Base-by-base conservation (phyloP, 805 yeast species). In the Kodamaea laetipori region DNA sequence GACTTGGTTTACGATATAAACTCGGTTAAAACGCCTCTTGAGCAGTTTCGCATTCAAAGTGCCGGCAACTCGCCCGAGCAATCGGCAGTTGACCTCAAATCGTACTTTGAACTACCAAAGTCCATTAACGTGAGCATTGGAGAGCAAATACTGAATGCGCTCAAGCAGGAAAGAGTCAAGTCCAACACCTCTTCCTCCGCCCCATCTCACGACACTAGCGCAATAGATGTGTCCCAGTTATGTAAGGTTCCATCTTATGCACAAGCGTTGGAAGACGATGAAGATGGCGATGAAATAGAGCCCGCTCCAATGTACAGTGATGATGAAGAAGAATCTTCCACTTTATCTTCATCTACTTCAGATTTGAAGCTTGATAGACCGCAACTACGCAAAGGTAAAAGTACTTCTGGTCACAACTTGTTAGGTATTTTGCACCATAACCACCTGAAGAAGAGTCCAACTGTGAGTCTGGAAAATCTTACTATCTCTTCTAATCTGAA, bases 221-320 rank as follows among this genome's bases (percentile, higher is more conserved):
- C 30, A 15, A 31, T 49, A 33, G 66, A 67, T 45, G 49, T 64
- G 6, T 18, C 47, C n/a, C 26, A 34, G 24, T 52, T 67, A 12
- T 59, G 57, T 46, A 53, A 54, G 38, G 66, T 70, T 5, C 76
- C 76, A 0, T 59, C 72, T 27, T 71, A 71, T 45, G 60, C 59
- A 4, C 66, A 67, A 43, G 76, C 75, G 1, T 47, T 67, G 7
- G 71, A 67, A 25, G 69, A 64, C 10, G 70, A 69, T 37, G 69
- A 61, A 9, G 67, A 60, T 15, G 54, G 49, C 7, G 43, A 30
- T 5, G 19, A 28, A 9, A 39, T 32, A 6, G 48, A 36, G 17
- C 49, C 48, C 10, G 61, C 64, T 6, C 64, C 64, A 6, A 32
- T 24, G 21, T 59, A 59, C 41, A 45, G 37, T 6, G 43, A 37